Conservation (phyloP, 192 early-diverging fungal species). For the Coemansia sp. region DNA sequence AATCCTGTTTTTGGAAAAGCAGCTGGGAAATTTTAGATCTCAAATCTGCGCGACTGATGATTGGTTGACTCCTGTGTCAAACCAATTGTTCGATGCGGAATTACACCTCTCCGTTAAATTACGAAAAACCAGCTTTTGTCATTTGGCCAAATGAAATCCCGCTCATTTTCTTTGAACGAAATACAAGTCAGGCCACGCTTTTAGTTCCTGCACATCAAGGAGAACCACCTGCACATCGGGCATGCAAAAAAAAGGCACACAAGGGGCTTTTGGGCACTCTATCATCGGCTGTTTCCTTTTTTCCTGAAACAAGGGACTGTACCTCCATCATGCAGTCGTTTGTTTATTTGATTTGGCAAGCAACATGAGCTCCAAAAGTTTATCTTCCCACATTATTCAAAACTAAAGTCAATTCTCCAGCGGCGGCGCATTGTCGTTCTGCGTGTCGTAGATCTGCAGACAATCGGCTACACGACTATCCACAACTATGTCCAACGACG, state of each 20-base stretch:
- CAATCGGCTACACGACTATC: constrained; percentile 24
- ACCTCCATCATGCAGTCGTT: too few species aligned
- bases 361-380: not conserved
- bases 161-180: not conserved
- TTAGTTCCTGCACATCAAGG: not conserved
- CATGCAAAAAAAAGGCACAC: too few species aligned
- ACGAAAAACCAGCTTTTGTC: not conserved
- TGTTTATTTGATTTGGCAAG: too few species aligned
- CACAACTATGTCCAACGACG: constrained; percentile 36
- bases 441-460: constrained; percentile 42
- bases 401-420: not conserved
- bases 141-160: not conserved
- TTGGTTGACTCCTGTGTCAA: constrained; percentile 4
- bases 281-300: too few species aligned
- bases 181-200: not conserved
- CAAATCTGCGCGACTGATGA: constrained; percentile 13
- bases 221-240: too few species aligned
- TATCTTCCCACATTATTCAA: not conserved
- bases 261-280: too few species aligned
- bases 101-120: not conserved
- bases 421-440: constrained; percentile 21
- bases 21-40: constrained; percentile 12
- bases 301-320: too few species aligned
- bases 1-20: not conserved
- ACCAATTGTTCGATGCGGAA: not conserved